Percentiles rank a stretch among this genome's conserved stretches.
Evolutionary conservation across 169 alveolate genomes (phyloP).

Genomic region (Babesia bovis): DNA sequence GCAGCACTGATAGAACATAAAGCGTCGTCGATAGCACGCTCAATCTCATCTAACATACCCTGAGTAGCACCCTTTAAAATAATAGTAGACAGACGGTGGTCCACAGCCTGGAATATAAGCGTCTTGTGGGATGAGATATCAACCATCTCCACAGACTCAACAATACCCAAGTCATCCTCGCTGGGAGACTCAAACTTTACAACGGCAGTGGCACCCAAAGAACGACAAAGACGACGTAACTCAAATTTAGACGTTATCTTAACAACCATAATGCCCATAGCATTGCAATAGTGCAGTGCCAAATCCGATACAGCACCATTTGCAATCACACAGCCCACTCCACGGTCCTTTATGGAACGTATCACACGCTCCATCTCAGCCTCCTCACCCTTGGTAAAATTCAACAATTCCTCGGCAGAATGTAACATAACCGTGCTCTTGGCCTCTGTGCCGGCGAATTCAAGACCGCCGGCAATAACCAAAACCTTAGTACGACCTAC

Average conservation of each 20-base stretch:
- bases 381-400: slow-evolving; percentile 91
- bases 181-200: slow-evolving; percentile 92
- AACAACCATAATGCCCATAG: slow-evolving; percentile 91
- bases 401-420: slow-evolving; percentile 93
- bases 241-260: slow-evolving; percentile 93
- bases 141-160: slow-evolving; percentile 86
- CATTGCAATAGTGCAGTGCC: slow-evolving; percentile 96
- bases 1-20: slow-evolving; percentile 77
- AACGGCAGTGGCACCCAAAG: slow-evolving; percentile 93
- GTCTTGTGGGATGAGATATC: slow-evolving; percentile 92
- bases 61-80: slow-evolving; percentile 97
- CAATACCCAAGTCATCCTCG: slow-evolving; percentile 95
- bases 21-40: slow-evolving; percentile 94
- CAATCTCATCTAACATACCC: slow-evolving; percentile 97
- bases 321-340: slow-evolving; percentile 89
- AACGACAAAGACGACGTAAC: slow-evolving; percentile 91
- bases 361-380: slow-evolving; percentile 86
- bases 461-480: slow-evolving; percentile 96
- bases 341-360: slow-evolving; percentile 84
- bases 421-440: slow-evolving; percentile 97
- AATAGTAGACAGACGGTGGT: slow-evolving; percentile 86
- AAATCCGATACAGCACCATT: slow-evolving; percentile 95
- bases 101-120: slow-evolving; percentile 77
- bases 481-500: slow-evolving; percentile 92
- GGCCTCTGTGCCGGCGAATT: slow-evolving; percentile 94